Conservation (phyloP, 441 rosid species). For the Gossypium lobatum region DNA sequence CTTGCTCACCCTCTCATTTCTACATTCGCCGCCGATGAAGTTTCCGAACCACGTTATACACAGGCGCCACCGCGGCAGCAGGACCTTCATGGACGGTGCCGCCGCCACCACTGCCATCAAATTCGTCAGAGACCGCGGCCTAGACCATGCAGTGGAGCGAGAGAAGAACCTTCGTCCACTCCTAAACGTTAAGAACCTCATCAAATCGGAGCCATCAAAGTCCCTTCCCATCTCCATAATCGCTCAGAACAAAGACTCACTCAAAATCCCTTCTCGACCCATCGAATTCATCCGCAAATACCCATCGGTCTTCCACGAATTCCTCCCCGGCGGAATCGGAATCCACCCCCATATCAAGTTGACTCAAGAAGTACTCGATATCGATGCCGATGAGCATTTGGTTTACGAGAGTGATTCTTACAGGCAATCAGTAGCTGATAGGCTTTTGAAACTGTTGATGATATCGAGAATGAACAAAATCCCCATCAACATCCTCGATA, state of each 20-base stretch:
- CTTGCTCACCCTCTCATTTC: background rate
- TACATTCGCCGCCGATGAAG: background rate
- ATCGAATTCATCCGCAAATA: constrained; percentile 71
- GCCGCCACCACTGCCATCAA: constrained; percentile 32
- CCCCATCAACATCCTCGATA: constrained; percentile 51
- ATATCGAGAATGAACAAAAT: constrained; percentile 48
- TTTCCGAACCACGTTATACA: background rate
- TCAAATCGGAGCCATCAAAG: constrained; percentile 75
- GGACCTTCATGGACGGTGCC: constrained; percentile 27
- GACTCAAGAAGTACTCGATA: constrained; percentile 59
- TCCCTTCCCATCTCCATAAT: constrained; percentile 68
- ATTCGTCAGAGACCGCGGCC: constrained; percentile 76
- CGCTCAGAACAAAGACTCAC: constrained; percentile 40
- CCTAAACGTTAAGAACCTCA: constrained; percentile 59
- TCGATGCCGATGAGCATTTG: constrained; percentile 76
- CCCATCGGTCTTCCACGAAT: constrained; percentile 70
- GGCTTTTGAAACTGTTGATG: constrained; percentile 75
- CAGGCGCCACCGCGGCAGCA: constrained; percentile 17
- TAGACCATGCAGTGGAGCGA: constrained; percentile 78
- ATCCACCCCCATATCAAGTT: constrained; percentile 77
- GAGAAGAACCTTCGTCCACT: constrained; percentile 71
- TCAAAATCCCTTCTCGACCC: constrained; percentile 64
- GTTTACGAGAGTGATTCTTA: constrained; percentile 68
- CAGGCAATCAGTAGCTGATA: constrained; percentile 50
- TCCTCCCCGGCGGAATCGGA: constrained; percentile 61